Conservation (phyloP, 2,329 filamentous ascomycete genomes). For the Sarocladium kiliense region DNA sequence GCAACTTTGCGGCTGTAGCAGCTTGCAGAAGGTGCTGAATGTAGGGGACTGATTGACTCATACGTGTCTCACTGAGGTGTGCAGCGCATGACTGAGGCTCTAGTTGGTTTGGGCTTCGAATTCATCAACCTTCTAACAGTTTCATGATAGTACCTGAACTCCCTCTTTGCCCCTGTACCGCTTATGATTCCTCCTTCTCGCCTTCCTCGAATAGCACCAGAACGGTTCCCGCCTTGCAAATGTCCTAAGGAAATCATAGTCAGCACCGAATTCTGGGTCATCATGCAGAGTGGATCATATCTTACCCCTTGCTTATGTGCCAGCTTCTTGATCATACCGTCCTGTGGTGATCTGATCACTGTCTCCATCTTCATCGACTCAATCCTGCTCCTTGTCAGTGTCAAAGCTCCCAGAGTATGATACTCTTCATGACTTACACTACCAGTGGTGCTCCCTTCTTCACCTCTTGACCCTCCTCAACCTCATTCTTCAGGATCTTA, state of each 20-base stretch:
- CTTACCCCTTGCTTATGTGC: constrained; percentile 71
- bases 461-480: constrained; percentile 74
- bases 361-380: constrained; percentile 92
- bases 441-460: constrained; percentile 83
- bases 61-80: too few relatives aligned
- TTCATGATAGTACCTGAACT: neutral
- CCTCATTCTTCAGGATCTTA: constrained; percentile 88
- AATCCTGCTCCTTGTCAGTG: constrained; percentile 45
- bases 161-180: neutral
- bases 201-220: constrained; percentile 66
- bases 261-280: constrained; percentile 15
- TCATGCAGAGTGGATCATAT: constrained; percentile 9
- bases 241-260: constrained; percentile 47
- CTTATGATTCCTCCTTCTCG: constrained; percentile 8
- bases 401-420: constrained; percentile 20
- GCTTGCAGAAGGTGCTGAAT: too few relatives aligned
- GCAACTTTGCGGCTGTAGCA: too few relatives aligned
- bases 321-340: constrained; percentile 65
- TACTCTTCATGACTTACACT: constrained; percentile 49
- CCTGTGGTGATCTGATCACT: constrained; percentile 71
- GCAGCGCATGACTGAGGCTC: too few relatives aligned
- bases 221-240: constrained; percentile 72
- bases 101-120: too few relatives aligned
- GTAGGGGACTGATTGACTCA: too few relatives aligned
- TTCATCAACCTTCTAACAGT: too few relatives aligned